These are phyloP conservation scores for Edaphochlamys debaryana DNA, from an alignment of 139 green algal species.

Conservation along the genomic window DNA sequence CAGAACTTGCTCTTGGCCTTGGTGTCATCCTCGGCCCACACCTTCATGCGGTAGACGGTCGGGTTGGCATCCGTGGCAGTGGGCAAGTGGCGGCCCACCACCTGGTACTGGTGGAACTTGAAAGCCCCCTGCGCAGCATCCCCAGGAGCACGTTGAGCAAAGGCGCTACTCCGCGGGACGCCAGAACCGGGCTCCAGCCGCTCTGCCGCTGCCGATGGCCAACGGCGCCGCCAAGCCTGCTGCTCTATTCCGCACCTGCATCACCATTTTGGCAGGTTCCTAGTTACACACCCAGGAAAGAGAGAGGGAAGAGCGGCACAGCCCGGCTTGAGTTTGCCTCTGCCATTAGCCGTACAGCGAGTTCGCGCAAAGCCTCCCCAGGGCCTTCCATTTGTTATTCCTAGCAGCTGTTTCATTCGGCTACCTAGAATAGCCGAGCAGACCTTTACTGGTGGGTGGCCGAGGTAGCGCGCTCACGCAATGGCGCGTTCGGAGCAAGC, in stretches of 20 bases:
- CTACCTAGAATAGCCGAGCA: no score
- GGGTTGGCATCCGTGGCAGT: constrained; percentile 88
- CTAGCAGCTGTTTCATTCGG: no score
- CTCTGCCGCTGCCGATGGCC: background rate
- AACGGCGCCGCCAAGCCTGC: background rate
- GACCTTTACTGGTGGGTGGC: no score
- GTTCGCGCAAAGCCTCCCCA: no score
- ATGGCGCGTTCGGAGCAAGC: no score
- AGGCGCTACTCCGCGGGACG: no score
- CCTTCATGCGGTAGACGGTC: constrained; percentile 99
- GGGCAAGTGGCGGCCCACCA: constrained; percentile 97
- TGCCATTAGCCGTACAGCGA: no score
- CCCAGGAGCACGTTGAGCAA: no score
- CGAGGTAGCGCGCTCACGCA: no score
- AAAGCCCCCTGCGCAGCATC: constrained; percentile 84
- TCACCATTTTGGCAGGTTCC: constrained; percentile 35
- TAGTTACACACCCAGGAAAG: constrained; percentile 24
- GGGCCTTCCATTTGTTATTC: no score
- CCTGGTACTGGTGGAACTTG: constrained; percentile 99
- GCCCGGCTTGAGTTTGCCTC: no score
- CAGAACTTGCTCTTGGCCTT: constrained; percentile 98
- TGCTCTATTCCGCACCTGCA: constrained; percentile 6
- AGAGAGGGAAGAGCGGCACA: no score
- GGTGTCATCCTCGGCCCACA: constrained; percentile 95
- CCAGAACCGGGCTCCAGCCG: background rate